Conservation (phyloP, 2,329 filamentous ascomycete genomes). For the Monosporascus sp. region DNA sequence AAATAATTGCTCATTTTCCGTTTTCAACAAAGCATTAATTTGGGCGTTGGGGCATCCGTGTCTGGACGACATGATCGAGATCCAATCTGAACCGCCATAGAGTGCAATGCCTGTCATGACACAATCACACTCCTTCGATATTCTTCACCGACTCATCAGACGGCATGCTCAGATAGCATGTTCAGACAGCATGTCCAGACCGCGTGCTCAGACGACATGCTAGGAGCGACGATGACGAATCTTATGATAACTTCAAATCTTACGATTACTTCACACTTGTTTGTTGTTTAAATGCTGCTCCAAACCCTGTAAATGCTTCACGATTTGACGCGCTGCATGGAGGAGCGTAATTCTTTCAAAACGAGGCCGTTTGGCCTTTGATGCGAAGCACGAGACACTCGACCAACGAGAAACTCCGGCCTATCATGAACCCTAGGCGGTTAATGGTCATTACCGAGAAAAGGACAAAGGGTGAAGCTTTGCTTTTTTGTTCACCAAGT, state of each 20-base stretch:
- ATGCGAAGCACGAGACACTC: constrained; percentile 26
- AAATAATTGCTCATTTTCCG: constrained; percentile 3
- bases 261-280: constrained; percentile 25
- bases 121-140: constrained; percentile 17
- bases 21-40: constrained; percentile 13
- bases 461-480: constrained; percentile 9
- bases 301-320: constrained; percentile 29
- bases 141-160: constrained; percentile 21
- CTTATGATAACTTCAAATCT: constrained; percentile 21
- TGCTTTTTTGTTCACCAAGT: constrained; percentile 25
- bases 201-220: constrained; percentile 23
- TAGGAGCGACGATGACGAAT: constrained; percentile 32
- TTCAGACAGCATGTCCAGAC: too few species aligned
- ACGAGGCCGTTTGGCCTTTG: constrained; percentile 13
- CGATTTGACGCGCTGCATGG: constrained; percentile 28
- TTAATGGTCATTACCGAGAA: constrained; percentile 28
- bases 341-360: constrained; percentile 25
- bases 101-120: constrained; percentile 15
- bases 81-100: constrained; percentile 11
- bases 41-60: constrained; percentile 16
- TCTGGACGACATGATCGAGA: constrained; percentile 13
- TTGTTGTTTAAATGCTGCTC: constrained; percentile 28
- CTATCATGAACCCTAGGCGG: constrained; percentile 27
- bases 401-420: constrained; percentile 22
- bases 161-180: too few species aligned